Evolutionary conservation across 2,329 filamentous ascomycete genomes (phyloP), one percentile per base, ranked within the genome.

Genomic region (Pestalotiopsis sp.): DNA sequence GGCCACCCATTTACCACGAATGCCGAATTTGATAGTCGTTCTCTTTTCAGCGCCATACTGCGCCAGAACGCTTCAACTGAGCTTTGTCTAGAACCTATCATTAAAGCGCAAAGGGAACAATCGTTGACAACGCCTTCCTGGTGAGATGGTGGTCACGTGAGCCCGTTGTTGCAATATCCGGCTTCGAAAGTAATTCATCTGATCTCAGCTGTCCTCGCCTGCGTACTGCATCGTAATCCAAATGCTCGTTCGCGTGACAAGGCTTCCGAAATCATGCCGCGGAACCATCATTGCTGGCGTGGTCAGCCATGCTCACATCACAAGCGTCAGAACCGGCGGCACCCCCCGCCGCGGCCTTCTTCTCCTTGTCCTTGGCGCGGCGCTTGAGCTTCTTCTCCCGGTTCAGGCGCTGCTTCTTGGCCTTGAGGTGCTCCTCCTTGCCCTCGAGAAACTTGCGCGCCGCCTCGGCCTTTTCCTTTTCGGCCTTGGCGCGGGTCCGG

Each of bases 401-500:
- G 72, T 91, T 91, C 71, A 89, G 75, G 71, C 87, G 82, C 79
- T 89, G 89, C 81, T 89, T 89, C 82, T 90, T 90, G 67, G 90
- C 87, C 73, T 82, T 84, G 38, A 89, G 71, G 63, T 86, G 84
- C 71, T 88, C 84, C 74, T 89, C 87, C 77, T 88, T 90, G 20
- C 82, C 81, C 70, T 81, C 71, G 63, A 79, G 73, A 67, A 81
- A 79, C 71, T 80, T 82, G 71, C 77, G 80, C 31, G 75, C 78
- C 4, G 75, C 78, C 68, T 82, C 80, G 38, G 81, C 80, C 68
- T 76, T 81, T 71, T 83, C 81, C 72, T 79, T 81, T 66, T 77
- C 79, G 6, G 76, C 80, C 74, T 83, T 83, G 38, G 81, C 80
- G 69, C 80, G 82, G 68, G 80, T 83, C 68, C 88, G 81, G 67